Conservation (phyloP, 169 alveolate species). For the Cryptosporidium andersoni region DNA sequence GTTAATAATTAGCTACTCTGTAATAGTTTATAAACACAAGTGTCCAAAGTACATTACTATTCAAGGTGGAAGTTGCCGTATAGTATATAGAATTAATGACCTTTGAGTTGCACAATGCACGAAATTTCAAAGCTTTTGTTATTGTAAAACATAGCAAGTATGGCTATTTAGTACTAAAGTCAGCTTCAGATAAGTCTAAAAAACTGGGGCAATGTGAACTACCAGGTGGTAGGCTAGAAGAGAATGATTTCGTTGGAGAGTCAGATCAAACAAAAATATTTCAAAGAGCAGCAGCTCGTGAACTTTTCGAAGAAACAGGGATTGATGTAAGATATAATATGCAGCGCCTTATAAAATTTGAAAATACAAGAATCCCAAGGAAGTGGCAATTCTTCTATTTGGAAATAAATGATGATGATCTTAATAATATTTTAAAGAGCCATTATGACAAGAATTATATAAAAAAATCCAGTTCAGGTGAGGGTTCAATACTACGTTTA, state of each 20-base stretch:
- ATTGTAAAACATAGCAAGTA: conserved; percentile 25
- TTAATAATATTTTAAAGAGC: background rate
- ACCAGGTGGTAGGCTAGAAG: conserved; percentile 63
- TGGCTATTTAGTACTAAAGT: conserved; percentile 26
- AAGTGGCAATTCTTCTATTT: conserved; percentile 30
- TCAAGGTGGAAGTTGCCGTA: too few species aligned
- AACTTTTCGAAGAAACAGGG: conserved; percentile 58
- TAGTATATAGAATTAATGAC: too few species aligned
- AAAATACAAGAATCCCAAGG: background rate
- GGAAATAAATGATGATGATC: conserved; percentile 5
- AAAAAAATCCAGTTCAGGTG: background rate
- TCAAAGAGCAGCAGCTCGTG: conserved; percentile 43
- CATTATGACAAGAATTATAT: background rate
- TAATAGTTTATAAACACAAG: too few species aligned
- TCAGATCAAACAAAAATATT: background rate
- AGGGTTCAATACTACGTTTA: background rate
- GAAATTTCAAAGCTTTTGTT: conserved; percentile 36
- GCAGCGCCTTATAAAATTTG: background rate
- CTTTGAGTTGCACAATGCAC: background rate
- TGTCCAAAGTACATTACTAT: too few species aligned
- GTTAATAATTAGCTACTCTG: too few species aligned
- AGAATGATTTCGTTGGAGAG: background rate
- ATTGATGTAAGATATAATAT: conserved; percentile 20
- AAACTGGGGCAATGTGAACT: conserved; percentile 4
- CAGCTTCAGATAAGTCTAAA: background rate